Conservation (phyloP, 768 basidiomycete genomes). For the Lactarius psammicola region DNA sequence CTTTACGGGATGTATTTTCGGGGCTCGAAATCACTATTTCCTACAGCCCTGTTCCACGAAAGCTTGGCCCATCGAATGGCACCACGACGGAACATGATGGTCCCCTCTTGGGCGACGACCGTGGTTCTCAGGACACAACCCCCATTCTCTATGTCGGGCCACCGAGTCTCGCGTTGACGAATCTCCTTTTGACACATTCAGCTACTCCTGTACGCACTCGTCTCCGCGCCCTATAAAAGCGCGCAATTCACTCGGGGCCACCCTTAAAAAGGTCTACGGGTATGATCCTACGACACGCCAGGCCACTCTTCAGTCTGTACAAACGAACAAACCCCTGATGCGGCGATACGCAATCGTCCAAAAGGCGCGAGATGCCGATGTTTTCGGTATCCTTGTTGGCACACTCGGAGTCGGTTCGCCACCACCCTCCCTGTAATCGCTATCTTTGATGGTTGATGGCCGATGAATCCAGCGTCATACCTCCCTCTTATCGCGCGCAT, state of each 20-base stretch:
- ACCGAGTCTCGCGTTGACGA: conserved; percentile 78
- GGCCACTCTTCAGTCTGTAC: conserved; percentile 56
- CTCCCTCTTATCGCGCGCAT: conserved; percentile 81
- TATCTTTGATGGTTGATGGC: not conserved
- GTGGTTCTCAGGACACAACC: not conserved
- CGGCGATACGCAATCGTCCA: conserved; percentile 85
- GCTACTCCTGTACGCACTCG: conserved; percentile 47
- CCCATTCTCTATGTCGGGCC: conserved; percentile 61
- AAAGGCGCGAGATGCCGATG: conserved; percentile 86
- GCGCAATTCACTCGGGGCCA: not conserved
- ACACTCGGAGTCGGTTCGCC: conserved; percentile 82
- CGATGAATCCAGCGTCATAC: conserved; percentile 61
- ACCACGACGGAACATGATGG: not conserved
- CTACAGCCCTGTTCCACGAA: conserved; percentile 39
- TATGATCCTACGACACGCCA: conserved; percentile 61
- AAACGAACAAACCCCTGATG: conserved; percentile 84
- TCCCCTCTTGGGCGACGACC: not conserved
- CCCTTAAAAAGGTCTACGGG: conserved; percentile 57
- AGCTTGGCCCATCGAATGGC: conserved; percentile 20
- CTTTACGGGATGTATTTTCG: conserved; percentile 32
- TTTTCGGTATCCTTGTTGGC: conserved; percentile 93
- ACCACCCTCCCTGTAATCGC: not conserved
- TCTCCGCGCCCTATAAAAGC: not conserved
- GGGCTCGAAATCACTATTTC: conserved; percentile 24
- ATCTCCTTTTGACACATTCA: conserved; percentile 82